Conservation (phyloP, 2,329 filamentous ascomycete species). For the Aurifilum marmelostoma region DNA sequence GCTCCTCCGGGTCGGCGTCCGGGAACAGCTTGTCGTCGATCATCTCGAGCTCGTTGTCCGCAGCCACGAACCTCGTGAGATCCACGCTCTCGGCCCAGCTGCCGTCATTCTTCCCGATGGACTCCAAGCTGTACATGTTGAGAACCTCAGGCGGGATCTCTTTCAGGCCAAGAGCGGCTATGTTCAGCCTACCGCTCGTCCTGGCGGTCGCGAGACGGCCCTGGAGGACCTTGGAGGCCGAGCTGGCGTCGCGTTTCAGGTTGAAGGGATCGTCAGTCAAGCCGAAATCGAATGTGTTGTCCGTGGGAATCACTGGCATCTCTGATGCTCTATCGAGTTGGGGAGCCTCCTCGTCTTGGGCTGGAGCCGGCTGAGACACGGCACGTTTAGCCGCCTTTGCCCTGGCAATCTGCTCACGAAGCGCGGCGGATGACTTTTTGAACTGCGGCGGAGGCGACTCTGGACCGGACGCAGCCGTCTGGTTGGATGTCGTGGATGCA, state of each 20-base stretch:
- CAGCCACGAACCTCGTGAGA: constrained; percentile 78
- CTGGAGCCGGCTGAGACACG: constrained; percentile 30
- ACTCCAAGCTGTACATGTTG: constrained; percentile 85
- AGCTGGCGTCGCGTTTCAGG: constrained; percentile 59
- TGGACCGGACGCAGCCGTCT: constrained; percentile 37
- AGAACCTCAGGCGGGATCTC: constrained; percentile 82
- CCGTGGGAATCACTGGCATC: constrained; percentile 50
- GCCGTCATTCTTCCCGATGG: constrained; percentile 62
- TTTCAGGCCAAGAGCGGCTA: constrained; percentile 79
- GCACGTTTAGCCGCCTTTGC: constrained; percentile 81
- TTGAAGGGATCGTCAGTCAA: constrained; percentile 72
- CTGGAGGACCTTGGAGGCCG: constrained; percentile 68
- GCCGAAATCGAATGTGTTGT: constrained; percentile 61
- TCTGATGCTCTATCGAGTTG: constrained; percentile 31
- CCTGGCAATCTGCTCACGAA: constrained; percentile 90
- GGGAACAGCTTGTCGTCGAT: constrained; percentile 80
- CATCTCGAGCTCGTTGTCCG: constrained; percentile 83
- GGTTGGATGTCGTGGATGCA: constrained; percentile 44
- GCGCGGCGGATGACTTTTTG: constrained; percentile 73
- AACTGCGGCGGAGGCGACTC: constrained; percentile 37
- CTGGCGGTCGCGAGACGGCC: constrained; percentile 75
- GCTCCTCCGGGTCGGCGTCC: constrained; percentile 61
- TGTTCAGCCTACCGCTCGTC: constrained; percentile 81
- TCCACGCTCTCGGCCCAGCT: constrained; percentile 94
- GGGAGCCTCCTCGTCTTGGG: constrained; percentile 30